phyloP scores from a whole-genome alignment of 805 yeast genomes.

The Debaryomyces prosopidis region DNA sequence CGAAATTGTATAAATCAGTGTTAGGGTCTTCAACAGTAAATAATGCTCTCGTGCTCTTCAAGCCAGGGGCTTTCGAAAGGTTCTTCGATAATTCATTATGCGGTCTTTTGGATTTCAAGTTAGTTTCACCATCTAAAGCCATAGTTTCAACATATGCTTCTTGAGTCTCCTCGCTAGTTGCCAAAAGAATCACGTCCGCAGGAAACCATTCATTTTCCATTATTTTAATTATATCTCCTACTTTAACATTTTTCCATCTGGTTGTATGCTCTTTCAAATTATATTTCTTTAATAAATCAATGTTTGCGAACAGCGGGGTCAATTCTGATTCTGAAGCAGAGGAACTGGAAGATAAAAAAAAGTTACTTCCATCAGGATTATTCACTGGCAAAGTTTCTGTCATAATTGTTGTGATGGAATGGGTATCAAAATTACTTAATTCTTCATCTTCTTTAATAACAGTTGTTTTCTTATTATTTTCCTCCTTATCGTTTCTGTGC shows the following conservation, averaged over 20 bases:
- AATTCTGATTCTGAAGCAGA: constrained; percentile 5
- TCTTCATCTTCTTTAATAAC: constrained; percentile 33
- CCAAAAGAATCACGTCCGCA: constrained; percentile 77
- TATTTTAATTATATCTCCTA: constrained; percentile 82
- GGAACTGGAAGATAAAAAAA: background rate
- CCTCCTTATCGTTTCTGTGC: constrained; percentile 81
- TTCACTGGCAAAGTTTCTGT: constrained; percentile 34
- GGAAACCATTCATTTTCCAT: constrained; percentile 90
- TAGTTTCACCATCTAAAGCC: constrained; percentile 98
- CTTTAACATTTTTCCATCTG: constrained; percentile 76
- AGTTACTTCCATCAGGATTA: constrained; percentile 2
- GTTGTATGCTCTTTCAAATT: constrained; percentile 33
- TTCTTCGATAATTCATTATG: constrained; percentile 59
- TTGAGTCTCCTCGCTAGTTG: constrained; percentile 65
- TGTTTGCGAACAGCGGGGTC: constrained; percentile 12
- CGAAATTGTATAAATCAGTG: constrained; percentile 85
- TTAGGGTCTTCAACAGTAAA: constrained; percentile 89
- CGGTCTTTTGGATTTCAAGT: constrained; percentile 73
- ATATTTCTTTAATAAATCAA: constrained; percentile 22
- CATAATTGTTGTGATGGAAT: constrained; percentile 37
- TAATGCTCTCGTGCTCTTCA: constrained; percentile 51
- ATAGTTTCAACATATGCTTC: constrained; percentile 85
- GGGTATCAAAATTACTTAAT: constrained; percentile 32
- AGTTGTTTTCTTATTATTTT: constrained; percentile 54
- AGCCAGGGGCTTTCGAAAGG: constrained; percentile 49